phyloP scores from a whole-genome alignment of 2,329 filamentous ascomycete genomes.

The Pleomassaria siparia region DNA sequence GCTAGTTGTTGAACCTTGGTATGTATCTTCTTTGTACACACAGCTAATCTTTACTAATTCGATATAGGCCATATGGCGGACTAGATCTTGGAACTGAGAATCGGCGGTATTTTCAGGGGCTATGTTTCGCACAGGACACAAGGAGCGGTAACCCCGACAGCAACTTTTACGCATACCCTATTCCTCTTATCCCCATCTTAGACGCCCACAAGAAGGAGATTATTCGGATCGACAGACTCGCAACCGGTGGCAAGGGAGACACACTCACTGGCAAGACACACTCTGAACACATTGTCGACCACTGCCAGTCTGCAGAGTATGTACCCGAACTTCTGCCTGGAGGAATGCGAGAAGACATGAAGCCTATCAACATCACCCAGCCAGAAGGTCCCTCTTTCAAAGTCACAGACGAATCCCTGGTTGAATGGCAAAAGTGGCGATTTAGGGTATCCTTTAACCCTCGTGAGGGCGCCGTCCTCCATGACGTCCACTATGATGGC shows the following conservation, averaged over 20 bases:
- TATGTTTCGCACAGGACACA: slow-evolving; percentile 56
- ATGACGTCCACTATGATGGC: slow-evolving; percentile 68
- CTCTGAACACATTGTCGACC: slow-evolving; percentile 43
- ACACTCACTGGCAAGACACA: slow-evolving; percentile 43
- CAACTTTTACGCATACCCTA: slow-evolving; percentile 45
- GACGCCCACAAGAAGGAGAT: slow-evolving; percentile 39
- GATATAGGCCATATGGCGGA: slow-evolving; percentile 54
- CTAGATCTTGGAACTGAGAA: slow-evolving; percentile 51
- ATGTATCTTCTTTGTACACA: slow-evolving; percentile 5
- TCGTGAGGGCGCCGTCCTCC: slow-evolving; percentile 65
- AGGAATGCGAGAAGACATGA: slow-evolving; percentile 49
- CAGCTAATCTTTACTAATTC: background rate
- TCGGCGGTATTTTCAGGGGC: slow-evolving; percentile 55
- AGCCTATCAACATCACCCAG: slow-evolving; percentile 73
- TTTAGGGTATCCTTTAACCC: slow-evolving; percentile 44
- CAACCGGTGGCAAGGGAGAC: slow-evolving; percentile 43
- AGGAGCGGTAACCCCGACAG: slow-evolving; percentile 47
- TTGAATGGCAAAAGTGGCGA: slow-evolving; percentile 53
- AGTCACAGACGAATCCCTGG: slow-evolving; percentile 49
- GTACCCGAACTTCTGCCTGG: slow-evolving; percentile 43
- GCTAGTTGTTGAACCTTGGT: slow-evolving; percentile 56
- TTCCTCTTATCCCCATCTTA: slow-evolving; percentile 42
- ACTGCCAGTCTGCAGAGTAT: slow-evolving; percentile 57
- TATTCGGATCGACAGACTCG: slow-evolving; percentile 39
- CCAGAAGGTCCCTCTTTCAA: slow-evolving; percentile 69